Evolutionary conservation across 306 rosid genomes (phyloP), one percentile per base, ranked within the genome.

Genomic region (Cucurbita argyrosperma): DNA sequence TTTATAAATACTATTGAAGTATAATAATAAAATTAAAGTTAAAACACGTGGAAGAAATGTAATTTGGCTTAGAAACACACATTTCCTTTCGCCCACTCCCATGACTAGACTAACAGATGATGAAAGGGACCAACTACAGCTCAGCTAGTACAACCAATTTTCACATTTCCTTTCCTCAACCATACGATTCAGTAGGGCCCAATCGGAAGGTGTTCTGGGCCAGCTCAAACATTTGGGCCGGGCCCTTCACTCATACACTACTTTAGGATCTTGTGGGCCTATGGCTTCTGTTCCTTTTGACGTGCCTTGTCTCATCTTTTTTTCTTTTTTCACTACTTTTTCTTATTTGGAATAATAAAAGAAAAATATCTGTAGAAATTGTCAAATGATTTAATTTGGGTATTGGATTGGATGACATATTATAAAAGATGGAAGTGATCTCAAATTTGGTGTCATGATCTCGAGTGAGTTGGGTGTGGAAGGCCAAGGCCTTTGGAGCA

Each of bases 381-480:
- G 42, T 18, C 5, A 43, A 43, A 65, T 42, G 71, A 43, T 6
- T 4, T 18, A 40, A 43, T 5, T 43, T 43, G 35, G 71, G 11
- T 65, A 19, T 43, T 65, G 56, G 74, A 68, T 47, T 65, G 56
- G 74, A 69, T 47, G 74, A 69, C 56, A 69, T 57, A 23, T 69
- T 47, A 57, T 19, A 69, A 69, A 69, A 23, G 8, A 26, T 68
- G 73, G 47, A 68, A 68, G 42, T 23, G 40, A 12, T 42, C 56
- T 68, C 73, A 47, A 69, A 69, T 69, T 23, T 21, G 43, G 1
- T 70, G 42, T 70, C 15, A 26, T 49, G 56, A 23, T 50, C 8
- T 49, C 37, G 60, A 52, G 13, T 61, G 45, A 35, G 62, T 66
- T 68, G 54, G 1, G 0, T 21, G 62, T 56, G 15, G 62, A 45